These are phyloP conservation scores for Hibiscus tridactylites DNA, from an alignment of 345 rosid species.

Conservation along the genomic window DNA sequence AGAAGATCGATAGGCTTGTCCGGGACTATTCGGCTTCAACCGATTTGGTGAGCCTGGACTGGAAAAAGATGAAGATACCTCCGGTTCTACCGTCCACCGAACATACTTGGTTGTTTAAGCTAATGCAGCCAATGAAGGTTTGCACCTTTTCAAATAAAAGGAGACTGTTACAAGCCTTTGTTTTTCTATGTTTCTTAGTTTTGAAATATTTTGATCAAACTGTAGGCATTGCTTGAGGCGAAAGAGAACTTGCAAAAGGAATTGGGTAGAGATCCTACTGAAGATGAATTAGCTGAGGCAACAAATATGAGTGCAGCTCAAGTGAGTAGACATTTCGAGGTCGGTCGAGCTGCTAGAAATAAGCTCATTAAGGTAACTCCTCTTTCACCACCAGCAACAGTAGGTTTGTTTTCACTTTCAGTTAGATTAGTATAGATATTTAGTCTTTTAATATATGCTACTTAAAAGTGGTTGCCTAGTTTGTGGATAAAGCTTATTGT, in stretches of 20 bases:
- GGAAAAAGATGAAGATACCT: slow-evolving; percentile 95
- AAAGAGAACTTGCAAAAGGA: slow-evolving; percentile 43
- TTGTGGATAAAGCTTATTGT: not conserved
- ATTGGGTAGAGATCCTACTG: slow-evolving; percentile 56
- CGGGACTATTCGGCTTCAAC: slow-evolving; percentile 69
- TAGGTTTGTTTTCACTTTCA: too few species aligned
- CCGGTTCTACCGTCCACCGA: slow-evolving; percentile 77
- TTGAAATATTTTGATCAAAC: slow-evolving; percentile 2
- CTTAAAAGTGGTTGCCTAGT: not conserved
- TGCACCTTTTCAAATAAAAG: slow-evolving; percentile 4
- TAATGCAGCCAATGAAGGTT: slow-evolving; percentile 96
- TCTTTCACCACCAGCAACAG: not conserved
- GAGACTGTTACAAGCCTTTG: not conserved
- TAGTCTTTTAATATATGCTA: too few species aligned
- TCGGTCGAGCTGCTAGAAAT: slow-evolving; percentile 80
- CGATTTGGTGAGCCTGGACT: slow-evolving; percentile 69
- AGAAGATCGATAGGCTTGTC: slow-evolving; percentile 65
- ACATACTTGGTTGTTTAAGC: slow-evolving; percentile 83
- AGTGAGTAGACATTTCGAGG: slow-evolving; percentile 46
- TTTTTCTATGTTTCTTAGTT: not conserved
- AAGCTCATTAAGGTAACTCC: slow-evolving; percentile 76
- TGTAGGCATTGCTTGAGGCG: slow-evolving; percentile 53
- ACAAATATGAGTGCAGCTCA: slow-evolving; percentile 35
- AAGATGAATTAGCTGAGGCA: slow-evolving; percentile 56
- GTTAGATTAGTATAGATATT: too few species aligned